Evolutionary conservation across 2,329 filamentous ascomycete species (phyloP).

Genomic region (Emmonsiellopsis sp.): DNA sequence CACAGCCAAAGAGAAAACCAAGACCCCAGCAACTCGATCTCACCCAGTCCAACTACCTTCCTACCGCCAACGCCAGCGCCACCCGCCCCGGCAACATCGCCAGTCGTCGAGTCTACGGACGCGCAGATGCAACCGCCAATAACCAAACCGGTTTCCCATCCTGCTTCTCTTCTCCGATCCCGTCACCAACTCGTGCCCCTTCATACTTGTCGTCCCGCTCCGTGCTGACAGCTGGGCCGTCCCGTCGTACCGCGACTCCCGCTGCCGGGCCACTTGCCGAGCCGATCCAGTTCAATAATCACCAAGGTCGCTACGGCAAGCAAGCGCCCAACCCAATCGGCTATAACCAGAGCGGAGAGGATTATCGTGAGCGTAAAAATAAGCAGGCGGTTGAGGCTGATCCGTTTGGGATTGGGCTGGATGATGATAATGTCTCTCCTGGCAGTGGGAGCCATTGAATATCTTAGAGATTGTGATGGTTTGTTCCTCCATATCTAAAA

Average conservation of each 20-base stretch:
- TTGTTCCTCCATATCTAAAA: no score
- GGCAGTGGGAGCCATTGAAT: background rate
- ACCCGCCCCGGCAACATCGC: background rate
- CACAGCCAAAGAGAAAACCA: background rate
- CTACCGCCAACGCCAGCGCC: background rate
- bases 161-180: background rate
- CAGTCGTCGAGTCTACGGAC: background rate
- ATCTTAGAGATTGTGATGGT: no score
- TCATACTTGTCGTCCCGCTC: background rate
- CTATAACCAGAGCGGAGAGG: background rate
- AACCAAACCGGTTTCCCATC: background rate
- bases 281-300: background rate
- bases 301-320: background rate
- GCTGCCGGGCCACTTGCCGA: background rate
- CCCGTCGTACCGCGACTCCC: background rate
- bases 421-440: background rate
- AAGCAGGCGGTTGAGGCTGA: background rate
- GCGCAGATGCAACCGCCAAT: background rate
- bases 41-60: background rate
- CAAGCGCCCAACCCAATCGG: background rate
- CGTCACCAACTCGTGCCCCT: background rate
- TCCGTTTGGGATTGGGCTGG: slow-evolving; percentile 3
- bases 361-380: background rate
- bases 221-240: background rate
- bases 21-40: background rate